Evolutionary conservation across 139 green algal genomes (phyloP), one percentile per base, ranked within the genome.

Genomic region (Gonium pectorale): DNA sequence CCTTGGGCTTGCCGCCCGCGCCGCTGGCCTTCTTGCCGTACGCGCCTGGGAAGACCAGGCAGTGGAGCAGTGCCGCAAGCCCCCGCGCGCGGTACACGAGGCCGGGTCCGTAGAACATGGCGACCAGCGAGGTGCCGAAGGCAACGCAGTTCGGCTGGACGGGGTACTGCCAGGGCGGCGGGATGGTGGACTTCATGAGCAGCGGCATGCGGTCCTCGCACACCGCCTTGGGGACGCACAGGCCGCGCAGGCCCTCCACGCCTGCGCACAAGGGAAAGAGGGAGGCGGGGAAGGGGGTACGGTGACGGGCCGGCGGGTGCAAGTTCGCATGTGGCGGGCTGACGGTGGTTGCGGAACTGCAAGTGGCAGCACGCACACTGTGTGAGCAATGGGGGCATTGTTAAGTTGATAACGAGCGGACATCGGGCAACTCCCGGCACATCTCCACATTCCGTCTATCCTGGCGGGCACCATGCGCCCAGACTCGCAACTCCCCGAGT

Each of bases 201-300:
- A 86, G 90, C 2, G 95, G 94, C 7, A 92, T 87, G 24, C 89
- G 79, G 89, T 99, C 97, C 88, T 99, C 94, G 2, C 83, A 90
- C 43, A 99, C 95, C 40, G 97, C 84, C 91, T 97, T 98, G 69
- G 93, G 86, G 19, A 95, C 80, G 72, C 94, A 98, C 83, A 98
- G 89, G n/a, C 93, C 97, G 21, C 97, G 93, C 70, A 99, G 91
- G 21, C 97, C 97, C 87, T 99, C 97, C 7, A 99, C 88, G 43
- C 97, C 97, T 92, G 84, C 0, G 24, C 15, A 22, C 9, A 51
- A 27, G 19, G 15, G 27, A 40, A 26, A 3, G 69, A 24, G 67
- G 44, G 29, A 62, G 69, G 4, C 41, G 5, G 66, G 38, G 67
- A 54, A 46, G n/a, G n/a, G n/a, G n/a, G n/a, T n/a, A n/a, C n/a